Percentiles rank a stretch among this genome's conserved stretches.
These are phyloP conservation scores for Pulveroboletus sp. DNA, from an alignment of 768 basidiomycete genomes.

Conservation along the genomic window DNA sequence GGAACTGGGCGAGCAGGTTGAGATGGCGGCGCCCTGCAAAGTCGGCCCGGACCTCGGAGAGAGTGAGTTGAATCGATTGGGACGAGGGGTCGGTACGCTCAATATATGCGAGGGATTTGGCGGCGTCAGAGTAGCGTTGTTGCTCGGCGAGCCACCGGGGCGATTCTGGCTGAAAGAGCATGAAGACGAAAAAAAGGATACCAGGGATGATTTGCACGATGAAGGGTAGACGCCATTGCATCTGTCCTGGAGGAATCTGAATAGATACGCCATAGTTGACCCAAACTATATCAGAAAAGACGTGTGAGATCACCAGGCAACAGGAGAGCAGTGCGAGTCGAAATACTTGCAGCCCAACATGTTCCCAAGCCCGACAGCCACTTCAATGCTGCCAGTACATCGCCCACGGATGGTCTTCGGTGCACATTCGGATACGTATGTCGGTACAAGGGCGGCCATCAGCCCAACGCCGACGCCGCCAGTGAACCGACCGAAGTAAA, in stretches of 20 bases:
- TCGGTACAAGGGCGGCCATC: constrained; percentile 34
- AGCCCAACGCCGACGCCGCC: constrained; percentile 47
- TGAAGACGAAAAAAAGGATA: constrained; percentile 32
- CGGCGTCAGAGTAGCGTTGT: constrained; percentile 34
- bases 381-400: constrained; percentile 33
- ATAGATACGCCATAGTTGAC: constrained; percentile 33
- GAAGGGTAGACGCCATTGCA: constrained; percentile 38
- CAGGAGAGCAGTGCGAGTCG: not conserved
- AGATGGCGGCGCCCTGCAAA: constrained; percentile 30
- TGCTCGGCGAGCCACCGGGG: constrained; percentile 41
- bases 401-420: constrained; percentile 38
- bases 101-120: constrained; percentile 29
- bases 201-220: constrained; percentile 41
- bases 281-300: constrained; percentile 27
- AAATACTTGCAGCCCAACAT: constrained; percentile 34
- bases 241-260: constrained; percentile 24
- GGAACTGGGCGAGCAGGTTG: constrained; percentile 26
- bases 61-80: constrained; percentile 27
- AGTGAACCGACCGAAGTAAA: constrained; percentile 42
- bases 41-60: constrained; percentile 36
- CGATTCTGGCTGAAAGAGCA: constrained; percentile 41
- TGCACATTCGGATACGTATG: constrained; percentile 37
- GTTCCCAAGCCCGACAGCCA: constrained; percentile 32
- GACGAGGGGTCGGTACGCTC: constrained; percentile 23
- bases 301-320: not conserved